These are phyloP conservation scores for Phanerodontia chrysosporium DNA, from an alignment of 768 basidiomycete species.

Conservation along the genomic window DNA sequence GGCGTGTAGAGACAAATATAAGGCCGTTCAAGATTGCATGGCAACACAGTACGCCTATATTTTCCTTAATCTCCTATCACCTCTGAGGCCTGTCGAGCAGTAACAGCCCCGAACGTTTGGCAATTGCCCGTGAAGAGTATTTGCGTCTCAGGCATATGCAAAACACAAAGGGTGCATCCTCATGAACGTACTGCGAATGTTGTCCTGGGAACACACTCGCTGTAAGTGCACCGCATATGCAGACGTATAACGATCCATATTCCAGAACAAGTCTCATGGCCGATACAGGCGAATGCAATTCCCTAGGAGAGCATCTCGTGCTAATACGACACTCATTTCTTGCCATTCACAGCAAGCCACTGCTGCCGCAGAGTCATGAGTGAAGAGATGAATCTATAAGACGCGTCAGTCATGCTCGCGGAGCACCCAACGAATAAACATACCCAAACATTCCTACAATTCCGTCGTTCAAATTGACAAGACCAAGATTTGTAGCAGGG, in stretches of 20 bases:
- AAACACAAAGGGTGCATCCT: constrained; percentile 8
- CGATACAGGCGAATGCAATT: not conserved
- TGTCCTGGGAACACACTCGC: not conserved
- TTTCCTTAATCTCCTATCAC: not conserved
- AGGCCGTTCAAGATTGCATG: constrained; percentile 74
- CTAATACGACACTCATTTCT: too few relatives aligned
- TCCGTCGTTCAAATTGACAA: constrained; percentile 80
- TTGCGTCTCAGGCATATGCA: constrained; percentile 54
- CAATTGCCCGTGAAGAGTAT: constrained; percentile 67
- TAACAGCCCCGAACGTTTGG: constrained; percentile 73
- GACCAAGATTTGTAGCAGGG: constrained; percentile 77
- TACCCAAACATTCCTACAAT: constrained; percentile 83
- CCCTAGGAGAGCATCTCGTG: too few relatives aligned
- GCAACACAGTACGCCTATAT: constrained; percentile 61
- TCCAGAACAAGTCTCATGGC: too few relatives aligned
- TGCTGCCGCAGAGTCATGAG: constrained; percentile 64
- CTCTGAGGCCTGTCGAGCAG: constrained; percentile 33
- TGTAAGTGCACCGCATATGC: too few relatives aligned
- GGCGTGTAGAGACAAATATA: constrained; percentile 71
- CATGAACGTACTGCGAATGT: not conserved
- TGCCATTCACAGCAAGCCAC: constrained; percentile 50
- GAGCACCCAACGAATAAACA: constrained; percentile 17
- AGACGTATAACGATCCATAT: too few relatives aligned
- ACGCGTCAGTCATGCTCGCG: constrained; percentile 1
- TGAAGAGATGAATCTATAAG: constrained; percentile 62